A percentile compares a stretch with the other conserved stretches of the same genome.
phyloP scores from a whole-genome alignment of 805 yeast genomes.

The Lachancea thermotolerans region DNA sequence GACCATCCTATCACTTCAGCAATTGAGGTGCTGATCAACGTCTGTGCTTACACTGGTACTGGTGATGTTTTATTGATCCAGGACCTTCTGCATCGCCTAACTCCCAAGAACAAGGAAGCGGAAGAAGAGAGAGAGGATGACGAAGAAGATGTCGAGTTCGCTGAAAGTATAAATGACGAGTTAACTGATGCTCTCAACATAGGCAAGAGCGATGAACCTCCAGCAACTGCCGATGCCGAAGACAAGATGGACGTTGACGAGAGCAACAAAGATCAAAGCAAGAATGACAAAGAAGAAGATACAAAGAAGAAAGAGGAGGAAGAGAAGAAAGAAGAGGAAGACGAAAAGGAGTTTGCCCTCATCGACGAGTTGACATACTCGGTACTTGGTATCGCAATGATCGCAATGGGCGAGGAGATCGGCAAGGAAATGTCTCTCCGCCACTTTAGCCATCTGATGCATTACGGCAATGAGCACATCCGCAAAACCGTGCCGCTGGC shows the following conservation, averaged over 20 bases:
- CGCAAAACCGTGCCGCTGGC: conserved; percentile 95
- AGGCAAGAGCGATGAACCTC: conserved; percentile 23
- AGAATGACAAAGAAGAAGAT: conserved; percentile 26
- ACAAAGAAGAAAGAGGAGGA: conserved; percentile 23
- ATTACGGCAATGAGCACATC: conserved; percentile 87
- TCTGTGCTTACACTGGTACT: conserved; percentile 95
- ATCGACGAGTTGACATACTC: conserved; percentile 61
- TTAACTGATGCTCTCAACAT: conserved; percentile 25
- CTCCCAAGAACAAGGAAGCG: conserved; percentile 55
- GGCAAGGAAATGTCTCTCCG: conserved; percentile 97
- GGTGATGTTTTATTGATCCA: conserved; percentile 96
- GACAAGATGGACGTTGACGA: conserved; percentile 32
- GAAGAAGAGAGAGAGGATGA: conserved; percentile 54
- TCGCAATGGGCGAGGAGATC: conserved; percentile 96
- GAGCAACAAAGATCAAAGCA: conserved; percentile 27
- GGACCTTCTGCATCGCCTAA: conserved; percentile 79
- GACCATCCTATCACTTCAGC: conserved; percentile 91
- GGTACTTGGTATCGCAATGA: conserved; percentile 87
- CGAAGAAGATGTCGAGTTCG: conserved; percentile 44
- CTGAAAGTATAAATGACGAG: conserved; percentile 31
- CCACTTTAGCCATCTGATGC: conserved; percentile 96
- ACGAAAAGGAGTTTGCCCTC: conserved; percentile 27
- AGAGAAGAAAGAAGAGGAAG: conserved; percentile 24
- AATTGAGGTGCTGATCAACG: conserved; percentile 79
- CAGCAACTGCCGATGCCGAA: conserved; percentile 35